Evolutionary conservation across 148 eudicot species (phyloP), one percentile per base, ranked within the genome.

Genomic region (Agrostemma githago): DNA sequence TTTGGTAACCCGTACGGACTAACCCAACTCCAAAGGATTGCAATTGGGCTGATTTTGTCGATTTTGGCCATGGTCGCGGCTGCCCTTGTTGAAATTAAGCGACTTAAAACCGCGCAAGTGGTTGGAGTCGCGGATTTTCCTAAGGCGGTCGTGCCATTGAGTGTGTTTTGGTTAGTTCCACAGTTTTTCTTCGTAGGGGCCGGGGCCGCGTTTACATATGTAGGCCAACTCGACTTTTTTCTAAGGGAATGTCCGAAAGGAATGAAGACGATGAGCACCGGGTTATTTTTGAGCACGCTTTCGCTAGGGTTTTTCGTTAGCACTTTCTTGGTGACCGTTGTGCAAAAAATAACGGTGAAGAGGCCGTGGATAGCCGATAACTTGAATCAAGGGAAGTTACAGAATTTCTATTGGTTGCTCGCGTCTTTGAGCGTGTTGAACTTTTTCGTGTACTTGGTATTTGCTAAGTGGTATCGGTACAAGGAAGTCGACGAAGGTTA

Each of bases 241-340:
- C 78, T 93, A 39, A 83, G 92, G 83, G 96, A 93, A 83, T 93
- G 98, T 44, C 98, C 98, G 0, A 91, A 88, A 40, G 98, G 98
- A 74, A 93, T 93, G 98, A 93, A 93, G 82, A 93, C 98, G 0
- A 93, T 93, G 89, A 90, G 96, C 74, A 91, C 98, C 0, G 98
- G 98, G 70, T 51, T 93, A 56, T 93, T 93, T 68, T 74, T 93
- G 61, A 93, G 92, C 66, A 93, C 98, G 0, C 88, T 93, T 10
- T 85, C 98, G 10, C 63, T 93, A 57, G 98, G 98, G 76, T 93
- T 86, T 64, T 93, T 89, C 76, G 46, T 89, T 8, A 93, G 96
- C 81, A 88, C 98, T 0, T 51, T 88, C 2, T 79, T 93, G 62
- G 98, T 93, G 37, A 73, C 84, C 0, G 37, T 90, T 1, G 98